These are phyloP conservation scores for Penicillium fuscoglaucum DNA, from an alignment of 2,329 filamentous ascomycete genomes.

Conservation along the genomic window DNA sequence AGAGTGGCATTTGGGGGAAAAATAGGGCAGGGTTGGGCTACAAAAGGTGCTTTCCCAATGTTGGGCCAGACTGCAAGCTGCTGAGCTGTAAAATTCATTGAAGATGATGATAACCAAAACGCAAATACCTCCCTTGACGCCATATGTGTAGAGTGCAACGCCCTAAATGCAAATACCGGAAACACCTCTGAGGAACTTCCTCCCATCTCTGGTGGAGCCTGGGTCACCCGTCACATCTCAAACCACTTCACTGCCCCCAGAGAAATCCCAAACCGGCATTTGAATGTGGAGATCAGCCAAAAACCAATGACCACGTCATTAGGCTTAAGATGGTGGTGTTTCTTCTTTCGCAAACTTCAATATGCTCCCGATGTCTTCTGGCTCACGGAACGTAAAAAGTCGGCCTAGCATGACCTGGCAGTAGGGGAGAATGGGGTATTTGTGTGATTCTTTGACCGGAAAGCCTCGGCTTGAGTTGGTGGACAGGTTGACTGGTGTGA, in stretches of 20 bases:
- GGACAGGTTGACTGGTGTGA: constrained; percentile 8
- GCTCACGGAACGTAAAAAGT: background rate
- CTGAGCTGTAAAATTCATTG: constrained; percentile 6
- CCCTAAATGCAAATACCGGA: constrained; percentile 15
- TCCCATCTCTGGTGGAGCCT: background rate
- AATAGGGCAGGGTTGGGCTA: background rate
- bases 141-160: constrained; percentile 15
- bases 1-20: background rate
- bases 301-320: background rate
- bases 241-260: background rate
- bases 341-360: background rate
- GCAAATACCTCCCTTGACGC: constrained; percentile 17
- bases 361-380: background rate
- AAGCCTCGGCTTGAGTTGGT: background rate
- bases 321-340: background rate
- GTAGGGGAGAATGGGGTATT: background rate
- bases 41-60: background rate
- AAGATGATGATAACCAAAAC: constrained; percentile 6
- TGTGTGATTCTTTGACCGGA: background rate
- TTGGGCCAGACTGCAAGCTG: constrained; percentile 1
- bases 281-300: background rate
- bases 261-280: background rate
- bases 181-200: background rate
- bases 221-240: background rate
- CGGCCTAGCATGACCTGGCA: background rate